Base-by-base conservation (phyloP, 2,329 filamentous ascomycete genomes). In the Allantophomopsis cytisporea region DNA sequence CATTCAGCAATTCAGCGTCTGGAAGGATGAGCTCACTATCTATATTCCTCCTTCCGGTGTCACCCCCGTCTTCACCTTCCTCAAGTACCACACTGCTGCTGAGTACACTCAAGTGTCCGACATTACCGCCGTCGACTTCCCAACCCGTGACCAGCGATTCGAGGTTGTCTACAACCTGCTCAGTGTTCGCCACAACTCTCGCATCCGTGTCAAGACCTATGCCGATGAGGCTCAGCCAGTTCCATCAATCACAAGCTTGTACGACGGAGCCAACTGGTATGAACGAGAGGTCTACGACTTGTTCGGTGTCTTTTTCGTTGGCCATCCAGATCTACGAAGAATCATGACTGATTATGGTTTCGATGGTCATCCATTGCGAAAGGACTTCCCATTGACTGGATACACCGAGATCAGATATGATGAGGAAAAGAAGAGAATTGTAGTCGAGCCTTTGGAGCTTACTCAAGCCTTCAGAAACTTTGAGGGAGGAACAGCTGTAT, bases 321-420 rank as follows among this genome's bases (percentile, higher is more conserved):
- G 82, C 45, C 91, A 98, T 68, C 91, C 91, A 31, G 93, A 98
- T 66, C 70, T 98, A 52, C 79, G 91, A 60, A 78, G 91, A 51
- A 96, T 98, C 66, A 93, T 98, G 89, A 98, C 91, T 49, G 91
- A 98, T 61, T 98, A 98, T 61, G 91, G 91, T 39, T 98, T 98
- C 57, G 93, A 98, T 61, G 91, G 91, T 39, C 91, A 98, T 66
- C 91, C 91, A 33, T 67, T 98, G 58, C 77, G 93, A 57, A 98
- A 98, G 69, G 91, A 98, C 60, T 98, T 98, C 68, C 91, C 91
- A 16, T 66, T 98, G 60, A 95, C 91, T 2, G 91, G 91, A 36
- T 98, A 98, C 69, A 98, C 91, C 28, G 93, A 98, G 68, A 82
- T 98, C 50, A 76, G 91, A 56, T 98, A 93, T 58, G 91, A 98